Evolutionary conservation across 805 yeast species (phyloP).

Genomic region (Barnettozyma salicaria): DNA sequence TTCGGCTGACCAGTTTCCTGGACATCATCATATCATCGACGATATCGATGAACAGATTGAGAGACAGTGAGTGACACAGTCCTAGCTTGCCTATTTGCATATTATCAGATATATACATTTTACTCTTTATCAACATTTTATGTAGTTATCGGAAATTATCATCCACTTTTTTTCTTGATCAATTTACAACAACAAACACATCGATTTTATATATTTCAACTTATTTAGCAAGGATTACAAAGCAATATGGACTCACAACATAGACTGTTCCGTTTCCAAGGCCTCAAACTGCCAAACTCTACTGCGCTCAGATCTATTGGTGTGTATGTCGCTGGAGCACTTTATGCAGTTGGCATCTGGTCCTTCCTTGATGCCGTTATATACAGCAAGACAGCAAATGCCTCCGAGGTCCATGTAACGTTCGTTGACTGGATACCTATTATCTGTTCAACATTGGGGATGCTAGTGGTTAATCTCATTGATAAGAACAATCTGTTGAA

Average conservation of each 20-base stretch:
- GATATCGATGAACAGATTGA: constrained; percentile 38
- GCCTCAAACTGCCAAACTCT: constrained; percentile 64
- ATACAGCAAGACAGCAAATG: constrained; percentile 78
- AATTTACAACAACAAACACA: not conserved
- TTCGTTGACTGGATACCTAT: constrained; percentile 96
- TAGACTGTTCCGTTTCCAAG: constrained; percentile 58
- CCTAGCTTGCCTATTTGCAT: not conserved
- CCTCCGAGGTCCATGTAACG: constrained; percentile 78
- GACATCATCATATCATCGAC: constrained; percentile 26
- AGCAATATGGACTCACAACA: constrained; percentile 33
- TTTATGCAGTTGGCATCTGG: constrained; percentile 88
- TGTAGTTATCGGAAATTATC: constrained; percentile 2
- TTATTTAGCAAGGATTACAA: not conserved
- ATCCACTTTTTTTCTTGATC: not conserved
- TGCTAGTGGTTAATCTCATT: constrained; percentile 57
- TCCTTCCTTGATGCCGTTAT: constrained; percentile 82
- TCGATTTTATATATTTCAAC: not conserved
- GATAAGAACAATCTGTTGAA: constrained; percentile 38
- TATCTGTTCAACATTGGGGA: constrained; percentile 82
- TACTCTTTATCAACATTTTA: not conserved
- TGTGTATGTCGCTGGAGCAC: constrained; percentile 69
- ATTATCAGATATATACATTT: too few species aligned
- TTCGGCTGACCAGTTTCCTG: constrained; percentile 26
- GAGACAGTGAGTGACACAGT: constrained; percentile 22
- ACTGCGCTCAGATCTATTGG: constrained; percentile 65